These are phyloP conservation scores for Dalbergia cultrata DNA, from an alignment of 306 rosid genomes.

Conservation along the genomic window DNA sequence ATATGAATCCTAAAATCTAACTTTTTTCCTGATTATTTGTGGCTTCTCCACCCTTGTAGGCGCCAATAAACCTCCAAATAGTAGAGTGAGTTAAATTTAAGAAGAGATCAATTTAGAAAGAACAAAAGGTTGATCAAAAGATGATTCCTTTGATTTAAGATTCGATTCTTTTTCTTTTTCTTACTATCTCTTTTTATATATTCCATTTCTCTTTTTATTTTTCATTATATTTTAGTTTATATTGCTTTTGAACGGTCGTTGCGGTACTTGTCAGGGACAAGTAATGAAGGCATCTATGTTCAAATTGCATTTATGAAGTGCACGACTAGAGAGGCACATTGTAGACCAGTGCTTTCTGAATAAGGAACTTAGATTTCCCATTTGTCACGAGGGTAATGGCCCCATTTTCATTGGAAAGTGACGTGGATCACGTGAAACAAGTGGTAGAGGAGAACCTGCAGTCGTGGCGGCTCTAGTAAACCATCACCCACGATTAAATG, in stretches of 20 bases:
- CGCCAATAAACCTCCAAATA: neutral
- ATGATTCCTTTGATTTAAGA: conserved; percentile 26
- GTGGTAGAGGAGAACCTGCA: conserved; percentile 14
- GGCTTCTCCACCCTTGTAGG: neutral
- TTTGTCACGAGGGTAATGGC: conserved; percentile 34
- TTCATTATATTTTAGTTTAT: neutral
- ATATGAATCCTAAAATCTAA: conserved; percentile 5
- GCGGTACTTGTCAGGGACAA: neutral
- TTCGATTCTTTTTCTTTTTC: conserved; percentile 11
- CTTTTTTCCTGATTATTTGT: conserved; percentile 23
- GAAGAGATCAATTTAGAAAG: neutral
- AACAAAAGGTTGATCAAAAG: conserved; percentile 38
- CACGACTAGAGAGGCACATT: conserved; percentile 40
- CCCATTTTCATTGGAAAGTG: conserved; percentile 46
- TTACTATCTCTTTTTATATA: neutral
- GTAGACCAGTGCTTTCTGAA: conserved; percentile 45
- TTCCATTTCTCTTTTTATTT: neutral
- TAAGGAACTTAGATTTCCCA: conserved; percentile 45
- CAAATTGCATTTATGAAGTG: conserved; percentile 39
- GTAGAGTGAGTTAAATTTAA: no score
- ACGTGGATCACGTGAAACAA: conserved; percentile 16
- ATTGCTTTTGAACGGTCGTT: conserved; percentile 42
- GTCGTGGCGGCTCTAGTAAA: neutral
- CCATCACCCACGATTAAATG: neutral
- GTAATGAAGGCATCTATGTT: conserved; percentile 46